These are phyloP conservation scores for Macrolepiota albuminosa DNA, from an alignment of 768 basidiomycete genomes.

Conservation along the genomic window DNA sequence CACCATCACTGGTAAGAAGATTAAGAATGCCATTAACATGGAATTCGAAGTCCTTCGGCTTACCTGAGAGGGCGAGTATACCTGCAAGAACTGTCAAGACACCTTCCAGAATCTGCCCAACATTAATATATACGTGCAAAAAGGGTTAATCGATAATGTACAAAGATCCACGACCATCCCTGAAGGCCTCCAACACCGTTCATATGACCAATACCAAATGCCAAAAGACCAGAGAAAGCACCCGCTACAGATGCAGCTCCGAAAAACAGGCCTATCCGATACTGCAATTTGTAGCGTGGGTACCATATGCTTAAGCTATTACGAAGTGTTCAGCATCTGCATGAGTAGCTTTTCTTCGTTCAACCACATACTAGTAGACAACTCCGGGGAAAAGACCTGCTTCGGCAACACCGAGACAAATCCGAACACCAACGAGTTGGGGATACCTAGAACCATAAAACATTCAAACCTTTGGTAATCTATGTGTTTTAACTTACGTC, in stretches of 20 bases:
- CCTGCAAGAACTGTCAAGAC: conserved; percentile 55
- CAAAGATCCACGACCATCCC: conserved; percentile 71
- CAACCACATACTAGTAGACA: conserved; percentile 54
- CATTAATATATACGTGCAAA: background rate
- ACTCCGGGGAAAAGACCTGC: conserved; percentile 73
- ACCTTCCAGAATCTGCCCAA: conserved; percentile 57
- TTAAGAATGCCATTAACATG: background rate
- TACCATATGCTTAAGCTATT: conserved; percentile 64
- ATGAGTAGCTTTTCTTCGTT: background rate
- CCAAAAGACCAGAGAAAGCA: conserved; percentile 57
- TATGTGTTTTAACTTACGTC: conserved; percentile 31
- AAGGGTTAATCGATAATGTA: conserved; percentile 21
- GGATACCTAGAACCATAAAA: conserved; percentile 38
- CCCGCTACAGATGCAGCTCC: conserved; percentile 61
- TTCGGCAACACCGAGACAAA: conserved; percentile 62
- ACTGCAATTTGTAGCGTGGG: conserved; percentile 54
- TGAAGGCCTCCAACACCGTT: conserved; percentile 35
- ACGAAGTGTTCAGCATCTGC: background rate
- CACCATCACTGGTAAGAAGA: conserved; percentile 40
- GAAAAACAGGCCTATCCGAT: conserved; percentile 60
- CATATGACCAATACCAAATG: conserved; percentile 53
- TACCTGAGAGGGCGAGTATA: conserved; percentile 46
- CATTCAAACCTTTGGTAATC: background rate
- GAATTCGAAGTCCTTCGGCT: conserved; percentile 2
- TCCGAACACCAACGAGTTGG: conserved; percentile 52